Evolutionary conservation across 495 filamentous ascomycete genomes (phyloP).

Genomic region (Tuber calosporum): DNA sequence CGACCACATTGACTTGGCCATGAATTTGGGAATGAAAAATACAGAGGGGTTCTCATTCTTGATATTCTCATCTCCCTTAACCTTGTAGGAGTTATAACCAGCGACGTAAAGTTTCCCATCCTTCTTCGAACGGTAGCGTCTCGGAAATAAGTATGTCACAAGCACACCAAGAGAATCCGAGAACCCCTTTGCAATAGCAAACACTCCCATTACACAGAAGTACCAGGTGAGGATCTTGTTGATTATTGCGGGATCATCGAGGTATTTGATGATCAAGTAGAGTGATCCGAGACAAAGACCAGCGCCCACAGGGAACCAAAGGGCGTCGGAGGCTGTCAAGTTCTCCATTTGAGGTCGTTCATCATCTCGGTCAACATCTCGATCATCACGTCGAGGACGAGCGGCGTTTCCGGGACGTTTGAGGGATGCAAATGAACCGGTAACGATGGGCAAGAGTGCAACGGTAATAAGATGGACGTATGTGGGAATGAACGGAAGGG

Average conservation of each 20-base stretch:
- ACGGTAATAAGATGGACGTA: conserved; percentile 61
- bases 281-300: conserved; percentile 64
- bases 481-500: conserved; percentile 49
- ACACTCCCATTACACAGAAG: conserved; percentile 70
- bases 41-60: conserved; percentile 34
- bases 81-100: conserved; percentile 36
- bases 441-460: conserved; percentile 65
- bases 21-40: conserved; percentile 16
- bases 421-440: conserved; percentile 63
- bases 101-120: conserved; percentile 46
- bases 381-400: conserved; percentile 48
- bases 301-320: conserved; percentile 79
- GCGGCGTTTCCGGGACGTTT: conserved; percentile 52
- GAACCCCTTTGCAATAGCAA: conserved; percentile 61
- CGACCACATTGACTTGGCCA: conserved; percentile 40
- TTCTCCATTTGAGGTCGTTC: conserved; percentile 66
- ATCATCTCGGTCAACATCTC: conserved; percentile 51
- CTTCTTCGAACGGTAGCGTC: conserved; percentile 48
- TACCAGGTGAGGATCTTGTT: conserved; percentile 82
- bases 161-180: conserved; percentile 60
- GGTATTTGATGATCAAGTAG: conserved; percentile 84
- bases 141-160: conserved; percentile 67
- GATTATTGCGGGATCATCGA: conserved; percentile 70
- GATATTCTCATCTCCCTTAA: conserved; percentile 21
- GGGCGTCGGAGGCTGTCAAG: conserved; percentile 69